Conservation (phyloP, 192 early-diverging fungal species). For the Piromyces sp. region DNA sequence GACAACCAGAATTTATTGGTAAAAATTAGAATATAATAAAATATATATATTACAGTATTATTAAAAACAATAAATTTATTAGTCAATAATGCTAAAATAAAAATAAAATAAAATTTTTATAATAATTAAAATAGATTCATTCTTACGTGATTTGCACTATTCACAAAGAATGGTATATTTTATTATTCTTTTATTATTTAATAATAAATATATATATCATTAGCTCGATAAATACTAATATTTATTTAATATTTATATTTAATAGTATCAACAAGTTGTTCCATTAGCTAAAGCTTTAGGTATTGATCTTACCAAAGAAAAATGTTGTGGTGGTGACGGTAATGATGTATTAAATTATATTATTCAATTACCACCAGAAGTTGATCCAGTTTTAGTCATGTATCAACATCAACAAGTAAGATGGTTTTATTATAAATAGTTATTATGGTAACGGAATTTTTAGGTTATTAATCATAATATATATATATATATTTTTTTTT, state of each 20-base stretch:
- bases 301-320: not conserved
- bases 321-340: not conserved
- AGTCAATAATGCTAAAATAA: too few species aligned
- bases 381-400: not conserved
- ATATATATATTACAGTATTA: too few species aligned
- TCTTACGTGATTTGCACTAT: not conserved
- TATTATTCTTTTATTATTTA: too few species aligned
- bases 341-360: not conserved
- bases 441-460: too few species aligned
- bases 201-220: too few species aligned
- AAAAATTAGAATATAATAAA: not conserved
- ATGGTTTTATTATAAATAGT: too few species aligned
- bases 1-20: not conserved
- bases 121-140: not conserved
- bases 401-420: not conserved
- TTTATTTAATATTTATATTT: too few species aligned
- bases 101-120: too few species aligned
- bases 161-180: not conserved
- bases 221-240: too few species aligned
- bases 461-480: not conserved
- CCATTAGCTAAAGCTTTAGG: not conserved
- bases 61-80: too few species aligned
- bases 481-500: too few species aligned
- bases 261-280: not conserved
- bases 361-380: not conserved